Evolutionary conservation across 2,329 filamentous ascomycete genomes (phyloP), one percentile per base, ranked within the genome.

Genomic region (Ampelomyces quisqualis): DNA sequence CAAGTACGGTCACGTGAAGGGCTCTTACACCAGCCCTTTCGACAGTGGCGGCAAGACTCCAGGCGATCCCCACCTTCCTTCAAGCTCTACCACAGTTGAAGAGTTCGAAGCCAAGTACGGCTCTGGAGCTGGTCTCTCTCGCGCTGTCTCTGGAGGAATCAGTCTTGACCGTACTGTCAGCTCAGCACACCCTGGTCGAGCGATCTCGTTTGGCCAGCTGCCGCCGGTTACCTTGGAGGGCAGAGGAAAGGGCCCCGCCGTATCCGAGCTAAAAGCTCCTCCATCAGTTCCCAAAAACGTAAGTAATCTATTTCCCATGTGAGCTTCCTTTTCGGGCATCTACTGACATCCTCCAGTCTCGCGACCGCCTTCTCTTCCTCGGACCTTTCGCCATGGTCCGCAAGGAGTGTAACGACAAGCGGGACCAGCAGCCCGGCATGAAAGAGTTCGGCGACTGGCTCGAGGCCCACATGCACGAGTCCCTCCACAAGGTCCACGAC

Each of bases 321-420:
- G 5, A 8, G 7, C 9, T 14, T 20, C 13, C 15, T 13, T 2
- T 7, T 10, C 15, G 17, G 7, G 7, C 5, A 15, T 20, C 32
- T 21, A 29, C 35, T 49, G n/a, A 51, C 20, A 11, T 2, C 19
- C 6, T 5, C 9, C 18, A 51, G 49, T 39, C 46, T 5, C 23
- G 24, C 17, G 34, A 32, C n/a, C 49, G 47, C 8, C 15, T 35
- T 8, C 13, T 55, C 14, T 33, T 53, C 1, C 37, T 55, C 11
- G 47, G 44, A 3, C 49, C 51, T 2, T 35, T 55, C 11, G 37
- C 28, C 9, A 36, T 53, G 20, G 36, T 53, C 4, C 29, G 30
- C 10, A 7, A 15, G 17, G 32, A 43, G 13, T 41, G 40, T 13
- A 13, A 7, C 8, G 4, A 27, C 14, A 31, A 21, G 26, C 32